Evolutionary conservation across 768 basidiomycete species (phyloP).

Genomic region (Xerocomellus dryophilus): DNA sequence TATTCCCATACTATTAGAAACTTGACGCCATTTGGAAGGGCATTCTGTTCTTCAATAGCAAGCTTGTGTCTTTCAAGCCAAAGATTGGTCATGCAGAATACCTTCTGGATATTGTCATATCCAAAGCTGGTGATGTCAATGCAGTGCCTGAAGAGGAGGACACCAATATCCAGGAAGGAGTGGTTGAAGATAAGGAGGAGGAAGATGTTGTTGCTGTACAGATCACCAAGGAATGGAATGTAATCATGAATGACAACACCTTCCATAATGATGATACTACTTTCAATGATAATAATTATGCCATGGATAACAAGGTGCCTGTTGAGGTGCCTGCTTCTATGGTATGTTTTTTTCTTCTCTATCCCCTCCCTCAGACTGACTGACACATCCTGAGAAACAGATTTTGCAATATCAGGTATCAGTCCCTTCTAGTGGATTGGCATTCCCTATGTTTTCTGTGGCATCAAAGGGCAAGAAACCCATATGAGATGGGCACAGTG

Average conservation of each 20-base stretch:
- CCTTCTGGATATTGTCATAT: neutral
- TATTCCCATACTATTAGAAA: slow-evolving; percentile 3
- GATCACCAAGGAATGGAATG: neutral
- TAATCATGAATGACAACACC: too few species aligned
- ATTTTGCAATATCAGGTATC: neutral
- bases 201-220: neutral
- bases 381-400: neutral
- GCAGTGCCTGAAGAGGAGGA: neutral
- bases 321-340: neutral
- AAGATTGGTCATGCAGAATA: neutral
- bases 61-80: neutral
- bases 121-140: neutral
- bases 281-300: neutral
- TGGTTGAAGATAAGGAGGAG: neutral
- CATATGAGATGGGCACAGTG: neutral
- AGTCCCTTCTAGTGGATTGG: neutral
- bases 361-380: neutral
- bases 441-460: neutral
- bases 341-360: neutral
- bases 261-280: too few species aligned
- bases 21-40: neutral
- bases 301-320: neutral
- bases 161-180: neutral
- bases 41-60: neutral
- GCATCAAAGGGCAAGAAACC: neutral